These are phyloP conservation scores for Russula ochroleuca DNA, from an alignment of 768 basidiomycete genomes.

Conservation along the genomic window DNA sequence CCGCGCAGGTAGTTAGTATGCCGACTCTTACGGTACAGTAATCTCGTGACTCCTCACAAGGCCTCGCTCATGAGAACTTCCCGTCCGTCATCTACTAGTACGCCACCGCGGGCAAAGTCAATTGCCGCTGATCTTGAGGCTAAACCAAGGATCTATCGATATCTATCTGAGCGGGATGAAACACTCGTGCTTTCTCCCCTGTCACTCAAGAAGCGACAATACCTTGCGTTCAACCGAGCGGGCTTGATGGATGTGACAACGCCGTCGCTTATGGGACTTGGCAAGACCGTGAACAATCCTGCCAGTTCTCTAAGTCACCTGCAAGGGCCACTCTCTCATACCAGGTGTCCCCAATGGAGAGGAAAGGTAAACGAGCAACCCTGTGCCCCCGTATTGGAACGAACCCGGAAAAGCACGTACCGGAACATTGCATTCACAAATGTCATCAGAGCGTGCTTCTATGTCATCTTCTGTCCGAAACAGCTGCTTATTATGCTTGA, in stretches of 20 bases:
- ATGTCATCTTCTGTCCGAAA: slow-evolving; percentile 1
- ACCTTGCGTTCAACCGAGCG: background rate
- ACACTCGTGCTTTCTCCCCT: background rate
- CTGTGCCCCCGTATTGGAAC: background rate
- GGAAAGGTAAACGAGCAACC: background rate
- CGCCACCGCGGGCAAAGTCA: background rate
- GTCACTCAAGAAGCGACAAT: background rate
- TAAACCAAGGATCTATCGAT: background rate
- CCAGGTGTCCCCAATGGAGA: too few relatives aligned
- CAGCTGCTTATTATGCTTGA: background rate
- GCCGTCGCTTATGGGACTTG: background rate
- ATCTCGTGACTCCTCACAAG: too few relatives aligned
- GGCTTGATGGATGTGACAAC: too few relatives aligned
- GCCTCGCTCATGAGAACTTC: too few relatives aligned
- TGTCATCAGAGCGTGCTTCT: slow-evolving; percentile 7
- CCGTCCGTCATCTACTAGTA: too few relatives aligned
- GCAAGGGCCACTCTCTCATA: too few relatives aligned
- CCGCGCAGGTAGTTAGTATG: background rate
- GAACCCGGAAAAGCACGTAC: background rate
- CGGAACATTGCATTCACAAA: background rate
- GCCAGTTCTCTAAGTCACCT: background rate
- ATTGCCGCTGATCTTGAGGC: background rate
- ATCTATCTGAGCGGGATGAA: background rate
- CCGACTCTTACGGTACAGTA: background rate
- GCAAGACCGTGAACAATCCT: background rate